Base-by-base conservation (phyloP, 257 asterid species). In the Nicotiana noctiflora region DNA sequence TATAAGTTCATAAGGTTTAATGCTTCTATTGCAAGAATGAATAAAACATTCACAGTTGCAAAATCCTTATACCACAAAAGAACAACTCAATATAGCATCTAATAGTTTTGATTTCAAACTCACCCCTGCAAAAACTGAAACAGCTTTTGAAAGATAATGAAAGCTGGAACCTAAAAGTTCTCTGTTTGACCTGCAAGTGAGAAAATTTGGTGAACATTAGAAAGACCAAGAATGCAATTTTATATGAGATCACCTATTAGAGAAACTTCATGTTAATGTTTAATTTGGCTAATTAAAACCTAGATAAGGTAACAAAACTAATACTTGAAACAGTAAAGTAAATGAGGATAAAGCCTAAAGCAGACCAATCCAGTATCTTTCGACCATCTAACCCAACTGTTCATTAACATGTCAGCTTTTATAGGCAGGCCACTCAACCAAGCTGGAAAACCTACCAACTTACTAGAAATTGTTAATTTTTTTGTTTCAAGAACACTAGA, bases 371-470 rank as follows among this genome's bases (percentile, higher is more conserved):
- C 46, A 80, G 31, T 84, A 90, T 97, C 97, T 89, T 88, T 92
- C 98, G 8, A 93, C 97, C 99, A 95, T 93, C 17, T 92, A 87
- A 86, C 98, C 90, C 62, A 95, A 98, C 88, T 87, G 97, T 52
- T 93, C 98, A 46, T 95, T 97, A 64, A 95, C 99, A 80, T 81
- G 91, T 95, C 98, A 67, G 93, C 91, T 85, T 93, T 95, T 83
- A 92, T 84, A 0, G 99, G 99, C 87, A 93, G 86, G 90, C 97
- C 93, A 86, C 88, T 76, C 92, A 95, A 83, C 99, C 98, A 95
- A 29, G 97, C 98, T 62, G 96, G 97, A 81, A 92, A 63, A 93
- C 92, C 98, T 15, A 18, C 23, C 9, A 55, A 52, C 15, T 14
- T 14, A 14, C n/a, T 4, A 3, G 57, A 40, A 40, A 40, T 7